phyloP scores from a whole-genome alignment of 768 basidiomycete genomes.

The Tylopilus sp. region DNA sequence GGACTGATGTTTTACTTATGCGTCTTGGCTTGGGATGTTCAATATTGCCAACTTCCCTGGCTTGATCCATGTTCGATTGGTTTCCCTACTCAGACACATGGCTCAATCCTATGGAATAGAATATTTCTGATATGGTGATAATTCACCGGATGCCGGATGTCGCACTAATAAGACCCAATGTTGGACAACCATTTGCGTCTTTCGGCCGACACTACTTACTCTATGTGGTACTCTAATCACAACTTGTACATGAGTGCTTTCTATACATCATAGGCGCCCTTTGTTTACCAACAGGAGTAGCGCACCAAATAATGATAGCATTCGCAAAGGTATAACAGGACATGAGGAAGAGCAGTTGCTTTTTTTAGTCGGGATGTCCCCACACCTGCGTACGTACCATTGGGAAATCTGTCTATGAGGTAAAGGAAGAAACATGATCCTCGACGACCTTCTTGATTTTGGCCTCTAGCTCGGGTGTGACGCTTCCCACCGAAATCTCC shows the following conservation, averaged over 20 bases:
- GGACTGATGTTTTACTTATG: constrained; percentile 5
- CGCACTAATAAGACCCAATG: too few relatives aligned
- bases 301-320: constrained; percentile 28
- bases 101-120: background rate
- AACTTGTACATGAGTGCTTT: too few relatives aligned
- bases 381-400: constrained; percentile 13
- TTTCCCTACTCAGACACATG: background rate
- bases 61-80: background rate
- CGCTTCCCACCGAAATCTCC: constrained; percentile 79
- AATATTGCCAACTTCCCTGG: background rate
- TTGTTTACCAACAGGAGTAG: background rate
- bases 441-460: constrained; percentile 95
- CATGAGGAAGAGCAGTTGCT: constrained; percentile 13
- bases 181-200: background rate
- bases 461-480: constrained; percentile 87
- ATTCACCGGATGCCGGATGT: background rate
- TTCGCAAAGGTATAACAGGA: constrained; percentile 27
- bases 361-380: constrained; percentile 21
- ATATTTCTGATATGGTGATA: background rate
- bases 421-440: constrained; percentile 82
- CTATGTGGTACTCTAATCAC: too few relatives aligned
- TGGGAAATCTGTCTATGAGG: constrained; percentile 41
- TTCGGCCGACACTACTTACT: too few relatives aligned
- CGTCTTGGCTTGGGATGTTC: background rate
- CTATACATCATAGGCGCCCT: background rate